Conservation (phyloP, 257 asterid species). For the Solanum medicagineum region DNA sequence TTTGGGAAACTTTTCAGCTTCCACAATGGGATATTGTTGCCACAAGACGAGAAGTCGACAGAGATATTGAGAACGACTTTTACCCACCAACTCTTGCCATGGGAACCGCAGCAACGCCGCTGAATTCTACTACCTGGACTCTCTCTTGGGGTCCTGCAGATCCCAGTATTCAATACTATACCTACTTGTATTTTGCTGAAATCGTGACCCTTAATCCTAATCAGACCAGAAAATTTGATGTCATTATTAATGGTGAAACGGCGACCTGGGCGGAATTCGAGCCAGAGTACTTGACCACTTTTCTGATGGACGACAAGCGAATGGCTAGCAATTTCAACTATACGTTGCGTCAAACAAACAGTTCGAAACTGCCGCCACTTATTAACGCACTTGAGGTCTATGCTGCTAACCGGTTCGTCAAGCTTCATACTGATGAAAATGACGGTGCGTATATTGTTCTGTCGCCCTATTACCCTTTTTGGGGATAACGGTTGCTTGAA, state of each 20-base stretch:
- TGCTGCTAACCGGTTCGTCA: slow-evolving; percentile 1
- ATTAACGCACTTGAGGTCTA: slow-evolving; percentile 24
- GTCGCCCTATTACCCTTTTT: neutral
- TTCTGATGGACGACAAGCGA: neutral
- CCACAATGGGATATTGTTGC: neutral
- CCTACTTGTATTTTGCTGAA: slow-evolving; percentile 23
- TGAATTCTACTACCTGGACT: neutral
- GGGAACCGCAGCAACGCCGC: slow-evolving; percentile 10
- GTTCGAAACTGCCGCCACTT: slow-evolving; percentile 10
- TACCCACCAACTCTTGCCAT: neutral
- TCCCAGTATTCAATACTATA: neutral
- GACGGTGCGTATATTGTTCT: slow-evolving; percentile 16
- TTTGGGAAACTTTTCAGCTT: slow-evolving; percentile 5
- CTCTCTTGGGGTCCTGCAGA: neutral
- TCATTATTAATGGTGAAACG: neutral
- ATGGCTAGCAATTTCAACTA: neutral
- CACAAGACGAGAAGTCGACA: neutral
- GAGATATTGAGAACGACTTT: neutral
- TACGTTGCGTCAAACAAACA: neutral
- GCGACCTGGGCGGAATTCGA: neutral
- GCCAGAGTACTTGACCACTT: neutral
- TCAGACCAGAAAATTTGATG: slow-evolving; percentile 9
- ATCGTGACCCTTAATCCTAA: neutral
- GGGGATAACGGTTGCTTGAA: neutral
- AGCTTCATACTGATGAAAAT: slow-evolving; percentile 15